Base-by-base conservation (phyloP, 768 basidiomycete genomes). In the Serendipita sp. region DNA sequence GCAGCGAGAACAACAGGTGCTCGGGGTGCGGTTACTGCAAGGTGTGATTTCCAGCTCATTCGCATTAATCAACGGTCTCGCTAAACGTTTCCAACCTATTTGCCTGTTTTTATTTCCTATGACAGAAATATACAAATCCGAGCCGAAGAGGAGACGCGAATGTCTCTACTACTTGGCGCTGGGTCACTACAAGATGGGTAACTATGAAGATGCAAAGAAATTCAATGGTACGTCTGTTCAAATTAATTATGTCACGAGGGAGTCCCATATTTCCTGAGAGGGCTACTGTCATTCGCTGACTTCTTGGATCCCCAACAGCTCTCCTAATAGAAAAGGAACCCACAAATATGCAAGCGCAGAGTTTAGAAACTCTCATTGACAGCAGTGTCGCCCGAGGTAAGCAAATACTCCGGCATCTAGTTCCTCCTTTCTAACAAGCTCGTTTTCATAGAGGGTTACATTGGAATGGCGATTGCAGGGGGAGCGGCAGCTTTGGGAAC, bases 111-210 rank as follows among this genome's bases (percentile, higher is more conserved):
- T 50, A 5, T 31, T 50, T 18, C 36, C 34, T 64, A 44, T 16
- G 13, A 43, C 70, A 97, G 96, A 97, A 63, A 86, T 99, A 52
- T 99, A 95, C 75, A 84, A 91, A 31, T 79, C 83, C 15, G 93
- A 96, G 66, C 87, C 94, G 3, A 74, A 83, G 23, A 81, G 95
- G 67, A 81, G 96, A 66, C 78, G 95, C 75, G 96, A 98, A 75
- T 98, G 95, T 69, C 75, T 97, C 40, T 99, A 98, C 71, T 99
- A 97, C 76, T 84, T 99, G 29, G 91, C 93, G 2, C 78, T 98
- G 13, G 96, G 96, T 0, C 85, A 98, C 74, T 97, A 91, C 75
- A 98, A 98, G 79, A 87, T 97, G 82, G 85, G 86, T 10, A 93
- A 97, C 72, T 97, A 87, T 72, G 87, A 88, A 18, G 90, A 97